These are phyloP conservation scores for Russula compacta DNA, from an alignment of 768 basidiomycete genomes.

Conservation along the genomic window DNA sequence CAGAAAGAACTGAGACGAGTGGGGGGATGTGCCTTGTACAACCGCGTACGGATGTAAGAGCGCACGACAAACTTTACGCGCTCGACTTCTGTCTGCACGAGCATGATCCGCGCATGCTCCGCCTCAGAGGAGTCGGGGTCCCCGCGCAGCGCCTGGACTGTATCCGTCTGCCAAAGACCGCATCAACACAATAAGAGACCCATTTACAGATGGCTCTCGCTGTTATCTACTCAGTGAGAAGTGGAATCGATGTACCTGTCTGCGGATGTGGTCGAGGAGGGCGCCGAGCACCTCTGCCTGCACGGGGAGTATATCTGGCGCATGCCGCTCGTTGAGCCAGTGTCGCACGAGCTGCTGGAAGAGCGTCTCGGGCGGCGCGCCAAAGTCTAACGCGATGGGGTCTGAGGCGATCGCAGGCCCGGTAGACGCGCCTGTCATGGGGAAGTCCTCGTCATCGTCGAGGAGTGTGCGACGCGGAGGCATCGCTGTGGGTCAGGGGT, in stretches of 20 bases:
- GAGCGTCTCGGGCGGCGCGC: slow-evolving; percentile 40
- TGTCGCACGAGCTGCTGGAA: slow-evolving; percentile 65
- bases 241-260: slow-evolving; percentile 52
- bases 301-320: slow-evolving; percentile 69
- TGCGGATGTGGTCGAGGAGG: slow-evolving; percentile 66
- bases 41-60: slow-evolving; percentile 77
- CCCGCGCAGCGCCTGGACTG: slow-evolving; percentile 63
- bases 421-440: slow-evolving; percentile 9
- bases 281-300: slow-evolving; percentile 59
- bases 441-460: slow-evolving; percentile 16
- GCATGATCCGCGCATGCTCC: slow-evolving; percentile 86
- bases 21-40: slow-evolving; percentile 50
- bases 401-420: not conserved
- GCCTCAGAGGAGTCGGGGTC: slow-evolving; percentile 85
- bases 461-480: slow-evolving; percentile 17
- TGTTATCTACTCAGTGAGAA: not conserved
- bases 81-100: slow-evolving; percentile 92
- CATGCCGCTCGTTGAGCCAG: slow-evolving; percentile 81
- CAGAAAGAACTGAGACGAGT: not conserved
- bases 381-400: slow-evolving; percentile 14
- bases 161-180: slow-evolving; percentile 50
- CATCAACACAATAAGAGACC: not conserved
- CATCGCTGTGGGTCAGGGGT: slow-evolving; percentile 6
- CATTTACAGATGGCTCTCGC: not conserved
- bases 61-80: slow-evolving; percentile 88